Percentiles rank a stretch among this genome's conserved stretches.
phyloP scores from a whole-genome alignment of 768 basidiomycete species.

The Rhodocollybia butyracea region DNA sequence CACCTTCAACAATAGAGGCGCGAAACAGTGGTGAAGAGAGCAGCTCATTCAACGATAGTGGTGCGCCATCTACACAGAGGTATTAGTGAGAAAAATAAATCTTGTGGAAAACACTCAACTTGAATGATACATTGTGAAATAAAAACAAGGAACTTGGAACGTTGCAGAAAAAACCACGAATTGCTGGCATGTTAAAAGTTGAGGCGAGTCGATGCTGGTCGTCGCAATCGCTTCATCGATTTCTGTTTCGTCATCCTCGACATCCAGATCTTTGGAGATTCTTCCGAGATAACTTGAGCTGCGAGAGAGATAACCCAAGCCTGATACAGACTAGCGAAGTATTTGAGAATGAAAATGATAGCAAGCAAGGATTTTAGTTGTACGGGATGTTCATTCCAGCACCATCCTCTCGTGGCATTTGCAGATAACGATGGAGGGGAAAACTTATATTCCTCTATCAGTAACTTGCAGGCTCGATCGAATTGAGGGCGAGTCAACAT shows the following conservation, averaged over 20 bases:
- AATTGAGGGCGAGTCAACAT: slow-evolving; percentile 61
- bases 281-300: slow-evolving; percentile 22
- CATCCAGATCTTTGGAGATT: slow-evolving; percentile 9
- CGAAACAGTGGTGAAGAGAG: slow-evolving; percentile 60
- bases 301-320: slow-evolving; percentile 48
- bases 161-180: slow-evolving; percentile 75
- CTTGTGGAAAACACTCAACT: slow-evolving; percentile 48
- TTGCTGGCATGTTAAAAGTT: slow-evolving; percentile 50
- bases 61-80: slow-evolving; percentile 54
- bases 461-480: slow-evolving; percentile 52
- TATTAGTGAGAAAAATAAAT: not conserved
- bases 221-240: slow-evolving; percentile 39
- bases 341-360: slow-evolving; percentile 8
- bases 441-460: slow-evolving; percentile 30
- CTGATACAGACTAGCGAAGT: slow-evolving; percentile 27
- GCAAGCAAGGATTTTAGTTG: slow-evolving; percentile 24
- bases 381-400: slow-evolving; percentile 59
- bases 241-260: slow-evolving; percentile 18
- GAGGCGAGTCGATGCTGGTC: slow-evolving; percentile 13
- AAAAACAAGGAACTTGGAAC: slow-evolving; percentile 81
- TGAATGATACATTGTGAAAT: slow-evolving; percentile 66
- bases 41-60: slow-evolving; percentile 55
- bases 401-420: slow-evolving; percentile 40
- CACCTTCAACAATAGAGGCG: slow-evolving; percentile 36
- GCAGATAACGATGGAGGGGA: slow-evolving; percentile 3